Evolutionary conservation across 163 green algal species (phyloP).

Genomic region (Volvox carteri): DNA sequence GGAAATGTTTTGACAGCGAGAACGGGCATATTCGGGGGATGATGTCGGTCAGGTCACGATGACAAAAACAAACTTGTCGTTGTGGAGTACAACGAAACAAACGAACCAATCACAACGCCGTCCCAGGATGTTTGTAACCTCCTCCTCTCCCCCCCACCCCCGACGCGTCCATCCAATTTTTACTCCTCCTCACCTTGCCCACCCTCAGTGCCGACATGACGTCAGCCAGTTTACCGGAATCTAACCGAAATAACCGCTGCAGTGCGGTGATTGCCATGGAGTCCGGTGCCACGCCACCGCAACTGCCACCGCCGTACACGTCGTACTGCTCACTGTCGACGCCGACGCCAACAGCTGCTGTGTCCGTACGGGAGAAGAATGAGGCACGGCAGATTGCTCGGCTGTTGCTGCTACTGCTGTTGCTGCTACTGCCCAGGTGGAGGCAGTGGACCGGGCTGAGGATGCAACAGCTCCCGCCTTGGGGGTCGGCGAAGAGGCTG

Average conservation of each 20-base stretch:
- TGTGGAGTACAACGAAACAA: neutral
- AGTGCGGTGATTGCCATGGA: neutral
- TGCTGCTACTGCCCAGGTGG: neutral
- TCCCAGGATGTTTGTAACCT: no score
- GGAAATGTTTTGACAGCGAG: neutral
- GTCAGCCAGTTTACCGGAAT: neutral
- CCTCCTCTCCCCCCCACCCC: no score
- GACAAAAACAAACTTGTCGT: neutral
- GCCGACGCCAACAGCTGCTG: no score
- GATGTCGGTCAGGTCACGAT: neutral
- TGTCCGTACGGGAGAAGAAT: neutral
- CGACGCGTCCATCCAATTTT: neutral
- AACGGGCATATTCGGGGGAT: neutral
- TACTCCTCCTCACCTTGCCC: constrained; percentile 9
- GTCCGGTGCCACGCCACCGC: neutral
- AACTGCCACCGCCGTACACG: neutral
- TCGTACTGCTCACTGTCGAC: neutral
- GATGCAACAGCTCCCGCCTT: no score
- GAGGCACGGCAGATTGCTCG: neutral
- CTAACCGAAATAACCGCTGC: constrained; percentile 16
- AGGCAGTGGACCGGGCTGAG: no score
- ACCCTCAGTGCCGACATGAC: constrained; percentile 4
- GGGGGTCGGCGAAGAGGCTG: no score
- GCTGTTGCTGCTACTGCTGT: neutral
- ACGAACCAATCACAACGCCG: neutral